A percentile compares a stretch with the other conserved stretches of the same genome.
These are phyloP conservation scores for Phytophthora colocasiae DNA, from an alignment of 352 stramenopile species.

Conservation along the genomic window DNA sequence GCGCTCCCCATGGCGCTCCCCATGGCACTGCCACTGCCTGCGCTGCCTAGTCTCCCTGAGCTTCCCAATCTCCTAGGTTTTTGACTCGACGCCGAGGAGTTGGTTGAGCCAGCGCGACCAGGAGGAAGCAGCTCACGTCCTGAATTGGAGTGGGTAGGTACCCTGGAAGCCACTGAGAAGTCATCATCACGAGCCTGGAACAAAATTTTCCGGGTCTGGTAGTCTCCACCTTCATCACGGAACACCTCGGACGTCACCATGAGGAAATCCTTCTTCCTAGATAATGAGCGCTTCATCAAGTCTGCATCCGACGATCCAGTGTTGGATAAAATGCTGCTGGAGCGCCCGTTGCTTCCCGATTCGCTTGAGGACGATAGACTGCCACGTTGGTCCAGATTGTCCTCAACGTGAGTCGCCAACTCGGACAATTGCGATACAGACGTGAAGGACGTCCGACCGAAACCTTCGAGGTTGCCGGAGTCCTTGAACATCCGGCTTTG, in stretches of 20 bases:
- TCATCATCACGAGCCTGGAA: constrained; percentile 89
- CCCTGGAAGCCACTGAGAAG: constrained; percentile 84
- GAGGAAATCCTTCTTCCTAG: constrained; percentile 90
- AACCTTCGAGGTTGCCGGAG: constrained; percentile 59
- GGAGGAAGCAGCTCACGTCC: constrained; percentile 55
- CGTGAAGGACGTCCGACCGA: constrained; percentile 78
- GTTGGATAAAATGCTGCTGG: constrained; percentile 37
- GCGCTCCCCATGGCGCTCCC: constrained; percentile 33
- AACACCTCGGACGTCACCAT: constrained; percentile 93
- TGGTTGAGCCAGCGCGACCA: constrained; percentile 43
- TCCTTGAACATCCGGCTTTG: constrained; percentile 45
- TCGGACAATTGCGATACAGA: constrained; percentile 75
- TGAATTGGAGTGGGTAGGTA: constrained; percentile 74
- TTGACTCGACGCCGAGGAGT: constrained; percentile 51
- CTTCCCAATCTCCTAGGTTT: constrained; percentile 42
- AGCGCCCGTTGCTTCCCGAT: constrained; percentile 31
- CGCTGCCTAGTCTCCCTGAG: constrained; percentile 21
- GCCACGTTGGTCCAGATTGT: constrained; percentile 34
- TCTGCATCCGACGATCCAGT: constrained; percentile 58
- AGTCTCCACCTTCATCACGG: constrained; percentile 83
- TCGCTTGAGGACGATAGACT: constrained; percentile 67
- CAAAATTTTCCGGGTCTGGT: constrained; percentile 89
- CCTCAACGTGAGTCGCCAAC: constrained; percentile 39
- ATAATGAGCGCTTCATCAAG: constrained; percentile 85
- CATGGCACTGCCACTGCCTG: constrained; percentile 26